phyloP scores from a whole-genome alignment of 345 rosid genomes.

The Gossypium turneri region DNA sequence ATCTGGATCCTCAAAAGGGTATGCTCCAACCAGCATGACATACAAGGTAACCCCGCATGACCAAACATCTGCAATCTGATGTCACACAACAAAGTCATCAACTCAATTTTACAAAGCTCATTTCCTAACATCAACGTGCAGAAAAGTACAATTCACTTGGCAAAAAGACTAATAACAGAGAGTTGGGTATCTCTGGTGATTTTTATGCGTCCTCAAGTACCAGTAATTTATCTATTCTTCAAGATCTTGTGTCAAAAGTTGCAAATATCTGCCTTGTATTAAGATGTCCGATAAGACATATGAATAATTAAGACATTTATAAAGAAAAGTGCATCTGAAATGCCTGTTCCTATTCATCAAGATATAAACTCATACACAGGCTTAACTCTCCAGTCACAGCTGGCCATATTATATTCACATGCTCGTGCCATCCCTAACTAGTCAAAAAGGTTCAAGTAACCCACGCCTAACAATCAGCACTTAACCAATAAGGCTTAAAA shows the following conservation, averaged over 20 bases:
- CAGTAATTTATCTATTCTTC: neutral
- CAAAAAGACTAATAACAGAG: neutral
- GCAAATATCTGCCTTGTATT: neutral
- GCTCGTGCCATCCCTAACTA: neutral
- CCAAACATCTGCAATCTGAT: constrained; percentile 99
- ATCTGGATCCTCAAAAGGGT: constrained; percentile 95
- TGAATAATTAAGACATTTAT: no score
- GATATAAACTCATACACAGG: neutral
- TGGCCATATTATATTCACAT: neutral
- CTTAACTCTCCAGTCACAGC: neutral
- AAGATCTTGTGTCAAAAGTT: neutral
- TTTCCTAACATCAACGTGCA: neutral
- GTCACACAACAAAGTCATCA: constrained; percentile 6
- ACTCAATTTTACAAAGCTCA: neutral
- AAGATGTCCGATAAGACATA: neutral
- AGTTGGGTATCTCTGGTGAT: neutral
- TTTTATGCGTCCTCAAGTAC: neutral
- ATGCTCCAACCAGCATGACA: constrained; percentile 92
- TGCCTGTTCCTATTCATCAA: neutral
- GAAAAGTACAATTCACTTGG: neutral
- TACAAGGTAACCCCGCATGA: constrained; percentile 94
- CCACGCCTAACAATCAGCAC: neutral
- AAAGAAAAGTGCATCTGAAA: neutral
- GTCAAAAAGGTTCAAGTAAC: neutral
- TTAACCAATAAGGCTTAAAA: neutral